Conservation (phyloP, 805 yeast genomes). For the Zygosaccharomyces siamensis region DNA sequence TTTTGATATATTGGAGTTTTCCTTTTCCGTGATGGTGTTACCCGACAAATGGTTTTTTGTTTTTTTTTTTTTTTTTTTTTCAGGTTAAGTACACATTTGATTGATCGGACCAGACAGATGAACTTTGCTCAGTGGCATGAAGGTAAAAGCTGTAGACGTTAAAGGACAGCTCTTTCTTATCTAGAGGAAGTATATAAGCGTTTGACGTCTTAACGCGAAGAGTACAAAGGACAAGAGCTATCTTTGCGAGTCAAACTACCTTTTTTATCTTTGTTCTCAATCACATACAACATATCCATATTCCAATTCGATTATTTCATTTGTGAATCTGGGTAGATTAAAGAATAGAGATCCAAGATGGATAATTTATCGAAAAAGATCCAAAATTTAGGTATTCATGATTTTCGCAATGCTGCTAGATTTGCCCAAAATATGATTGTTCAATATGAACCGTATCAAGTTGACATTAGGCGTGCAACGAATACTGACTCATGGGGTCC, state of each 20-base stretch:
- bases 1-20: background rate
- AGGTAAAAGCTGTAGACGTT: background rate
- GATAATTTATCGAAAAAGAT: slow-evolving; percentile 34
- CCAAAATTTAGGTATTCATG: slow-evolving; percentile 36
- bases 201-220: background rate
- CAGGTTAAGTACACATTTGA: background rate
- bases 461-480: slow-evolving; percentile 42
- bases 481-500: slow-evolving; percentile 54
- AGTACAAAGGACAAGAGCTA: background rate
- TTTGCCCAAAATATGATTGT: slow-evolving; percentile 38
- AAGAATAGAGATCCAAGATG: slow-evolving; percentile 16
- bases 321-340: background rate
- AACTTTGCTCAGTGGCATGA: background rate
- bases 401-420: slow-evolving; percentile 39
- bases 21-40: background rate
- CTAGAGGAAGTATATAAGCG: background rate
- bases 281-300: too few relatives aligned
- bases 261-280: background rate
- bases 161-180: background rate
- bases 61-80: slow-evolving; percentile 2
- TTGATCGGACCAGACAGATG: background rate
- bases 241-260: background rate
- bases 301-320: too few relatives aligned
- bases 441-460: slow-evolving; percentile 37
- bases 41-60: background rate